These are phyloP conservation scores for Marasmius sp. DNA, from an alignment of 1,284 basidiomycete species.

Conservation along the genomic window DNA sequence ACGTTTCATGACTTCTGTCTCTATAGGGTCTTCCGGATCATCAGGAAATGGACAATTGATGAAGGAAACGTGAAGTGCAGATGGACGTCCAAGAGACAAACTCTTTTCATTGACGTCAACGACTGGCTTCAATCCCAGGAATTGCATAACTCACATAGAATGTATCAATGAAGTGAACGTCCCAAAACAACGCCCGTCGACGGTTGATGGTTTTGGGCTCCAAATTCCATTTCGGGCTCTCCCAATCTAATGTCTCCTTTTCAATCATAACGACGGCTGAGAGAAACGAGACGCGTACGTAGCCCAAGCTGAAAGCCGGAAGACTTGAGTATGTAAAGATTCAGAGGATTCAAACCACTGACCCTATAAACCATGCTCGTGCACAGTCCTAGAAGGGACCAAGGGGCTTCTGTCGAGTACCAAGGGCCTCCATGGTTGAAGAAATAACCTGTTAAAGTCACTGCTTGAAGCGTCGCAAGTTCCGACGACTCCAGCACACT, in stretches of 20 bases:
- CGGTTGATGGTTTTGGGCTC: slow-evolving; percentile 40
- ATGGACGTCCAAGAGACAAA: slow-evolving; percentile 38
- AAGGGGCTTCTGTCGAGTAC: slow-evolving; percentile 46
- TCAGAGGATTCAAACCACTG: slow-evolving; percentile 19
- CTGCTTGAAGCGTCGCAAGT: slow-evolving; percentile 50
- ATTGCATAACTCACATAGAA: slow-evolving; percentile 4
- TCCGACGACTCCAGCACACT: slow-evolving; percentile 48
- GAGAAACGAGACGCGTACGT: slow-evolving; percentile 40
- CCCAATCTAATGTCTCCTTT: background rate
- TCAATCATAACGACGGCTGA: no score
- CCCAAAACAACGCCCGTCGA: slow-evolving; percentile 15
- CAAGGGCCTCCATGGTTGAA: slow-evolving; percentile 43
- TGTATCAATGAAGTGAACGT: slow-evolving; percentile 12
- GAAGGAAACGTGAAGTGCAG: slow-evolving; percentile 35
- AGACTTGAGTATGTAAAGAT: background rate
- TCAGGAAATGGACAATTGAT: slow-evolving; percentile 36
- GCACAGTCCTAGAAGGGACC: slow-evolving; percentile 46
- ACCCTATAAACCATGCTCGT: slow-evolving; percentile 48
- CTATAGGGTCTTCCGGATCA: slow-evolving; percentile 27
- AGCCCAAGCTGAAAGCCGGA: slow-evolving; percentile 39
- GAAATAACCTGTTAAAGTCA: slow-evolving; percentile 54
- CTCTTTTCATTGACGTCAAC: slow-evolving; percentile 20
- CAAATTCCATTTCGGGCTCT: slow-evolving; percentile 38
- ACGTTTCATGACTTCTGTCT: slow-evolving; percentile 20
- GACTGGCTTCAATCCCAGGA: background rate